phyloP scores from a whole-genome alignment of 495 filamentous ascomycete species.

The Penicillium steckii region DNA sequence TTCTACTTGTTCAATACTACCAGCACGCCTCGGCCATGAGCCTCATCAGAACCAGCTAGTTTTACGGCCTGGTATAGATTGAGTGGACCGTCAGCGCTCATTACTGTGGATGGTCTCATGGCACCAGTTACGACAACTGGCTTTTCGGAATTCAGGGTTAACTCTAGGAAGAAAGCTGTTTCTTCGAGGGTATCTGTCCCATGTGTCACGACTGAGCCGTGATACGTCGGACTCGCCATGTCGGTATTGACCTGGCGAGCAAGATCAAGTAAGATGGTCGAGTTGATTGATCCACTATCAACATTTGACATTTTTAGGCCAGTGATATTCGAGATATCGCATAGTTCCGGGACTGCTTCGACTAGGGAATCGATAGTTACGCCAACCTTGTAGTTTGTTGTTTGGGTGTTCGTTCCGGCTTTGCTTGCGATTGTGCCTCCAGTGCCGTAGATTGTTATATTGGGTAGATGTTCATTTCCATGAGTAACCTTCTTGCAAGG shows the following conservation, averaged over 20 bases:
- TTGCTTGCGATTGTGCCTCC: conserved; percentile 2
- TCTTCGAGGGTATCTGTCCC: conserved; percentile 2
- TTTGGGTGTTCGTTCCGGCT: background rate
- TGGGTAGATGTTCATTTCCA: background rate
- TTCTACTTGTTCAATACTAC: conserved; percentile 2
- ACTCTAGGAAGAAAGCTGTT: conserved; percentile 1
- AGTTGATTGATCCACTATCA: conserved; percentile 2
- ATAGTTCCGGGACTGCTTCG: conserved; percentile 1
- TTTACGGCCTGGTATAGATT: conserved; percentile 1
- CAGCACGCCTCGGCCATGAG: background rate
- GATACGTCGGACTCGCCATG: background rate
- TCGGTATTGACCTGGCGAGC: background rate
- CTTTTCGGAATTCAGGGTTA: background rate
- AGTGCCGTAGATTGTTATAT: background rate
- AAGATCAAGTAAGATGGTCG: background rate
- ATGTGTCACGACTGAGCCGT: conserved; percentile 1
- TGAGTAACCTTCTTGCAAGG: background rate
- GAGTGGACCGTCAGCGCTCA: background rate
- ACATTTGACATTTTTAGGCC: conserved; percentile 1
- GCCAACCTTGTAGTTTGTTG: conserved; percentile 1
- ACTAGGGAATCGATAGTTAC: background rate
- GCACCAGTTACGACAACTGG: conserved; percentile 1
- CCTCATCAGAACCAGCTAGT: background rate
- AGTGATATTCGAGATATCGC: conserved; percentile 1
- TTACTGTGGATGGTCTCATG: background rate